Evolutionary conservation across 192 early-diverging fungal species (phyloP), one percentile per base, ranked within the genome.

Genomic region (Jimgerdemannia flammicorona): DNA sequence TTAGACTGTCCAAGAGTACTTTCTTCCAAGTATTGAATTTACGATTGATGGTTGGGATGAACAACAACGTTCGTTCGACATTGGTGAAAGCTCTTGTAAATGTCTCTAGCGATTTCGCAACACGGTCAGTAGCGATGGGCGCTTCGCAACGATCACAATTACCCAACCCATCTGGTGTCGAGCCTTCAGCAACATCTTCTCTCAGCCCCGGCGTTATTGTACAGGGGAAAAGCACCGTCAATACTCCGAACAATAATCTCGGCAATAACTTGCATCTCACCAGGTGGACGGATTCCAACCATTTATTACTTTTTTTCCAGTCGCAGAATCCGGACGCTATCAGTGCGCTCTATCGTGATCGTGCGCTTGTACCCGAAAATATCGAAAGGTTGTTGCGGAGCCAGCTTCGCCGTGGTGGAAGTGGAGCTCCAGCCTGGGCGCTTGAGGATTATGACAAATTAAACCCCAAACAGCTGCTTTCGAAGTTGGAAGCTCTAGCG

Each of bases 291-390:
- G 75, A 73, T 65, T 76, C 75, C 3, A 76, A 76, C 11, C 63
- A 76, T 42, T 66, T 73, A n/a, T 65, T 76, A 11, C 44, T 76
- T 9, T 74, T 73, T 19, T 76, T 76, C n/a, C 39, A 72, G 64
- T 76, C 75, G 2, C 75, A 76, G 65, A 72, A n/a, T 18, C 75
- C 75, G 19, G 75, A 76, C 29, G 70, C 75, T 1, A 76, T 76
- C 41, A 72, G 75, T 18, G 41, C 75, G 43, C 10, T 76, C 14
- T 76, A 76, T 73, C 70, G 70, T 29, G 75, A 76, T 17, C 40
- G 42, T 14, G 2, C 18, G 4, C 70, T 72, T 7, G 75, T 72
- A 42, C 71, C 71, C 18, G 18, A 18, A 17, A 73, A 66, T 72
- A 71, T 76, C 3, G 19, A 73, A 74, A 40, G 29, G 66, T 44